Evolutionary conservation across 495 filamentous ascomycete species (phyloP).

Genomic region (Annulohypoxylon bovei): DNA sequence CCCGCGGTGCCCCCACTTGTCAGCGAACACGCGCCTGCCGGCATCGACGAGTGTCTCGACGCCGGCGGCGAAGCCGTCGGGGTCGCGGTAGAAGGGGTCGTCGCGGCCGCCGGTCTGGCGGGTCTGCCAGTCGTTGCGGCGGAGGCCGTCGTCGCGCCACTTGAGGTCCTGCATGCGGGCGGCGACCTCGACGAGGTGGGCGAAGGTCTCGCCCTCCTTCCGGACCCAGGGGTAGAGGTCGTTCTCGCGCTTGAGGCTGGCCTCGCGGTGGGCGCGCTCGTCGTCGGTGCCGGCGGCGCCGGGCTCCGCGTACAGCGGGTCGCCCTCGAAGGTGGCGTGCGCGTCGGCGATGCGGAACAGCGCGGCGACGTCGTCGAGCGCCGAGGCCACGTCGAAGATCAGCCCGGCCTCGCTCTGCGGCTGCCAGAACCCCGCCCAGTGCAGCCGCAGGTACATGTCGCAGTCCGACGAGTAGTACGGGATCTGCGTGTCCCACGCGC

Average conservation of each 20-base stretch:
- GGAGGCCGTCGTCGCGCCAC: conserved; percentile 40
- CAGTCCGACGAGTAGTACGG: conserved; percentile 68
- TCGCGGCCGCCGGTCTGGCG: conserved; percentile 63
- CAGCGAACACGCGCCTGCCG: conserved; percentile 60
- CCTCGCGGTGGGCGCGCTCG: conserved; percentile 36
- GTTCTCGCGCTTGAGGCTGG: conserved; percentile 44
- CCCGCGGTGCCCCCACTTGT: conserved; percentile 64
- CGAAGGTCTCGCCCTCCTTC: conserved; percentile 51
- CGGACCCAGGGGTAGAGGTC: conserved; percentile 45
- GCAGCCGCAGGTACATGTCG: conserved; percentile 65
- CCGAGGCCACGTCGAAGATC: conserved; percentile 60
- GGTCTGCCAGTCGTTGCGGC: conserved; percentile 65
- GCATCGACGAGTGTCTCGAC: conserved; percentile 60
- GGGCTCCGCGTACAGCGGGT: conserved; percentile 33
- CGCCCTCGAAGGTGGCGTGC: conserved; percentile 45
- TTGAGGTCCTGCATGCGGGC: conserved; percentile 51
- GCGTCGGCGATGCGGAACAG: conserved; percentile 53
- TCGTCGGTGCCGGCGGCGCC: neutral
- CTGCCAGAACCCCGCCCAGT: conserved; percentile 63
- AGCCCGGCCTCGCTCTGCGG: conserved; percentile 56
- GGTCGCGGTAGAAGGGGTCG: conserved; percentile 66
- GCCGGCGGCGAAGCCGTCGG: conserved; percentile 62
- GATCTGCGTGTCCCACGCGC: conserved; percentile 70
- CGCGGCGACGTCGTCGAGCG: conserved; percentile 57
- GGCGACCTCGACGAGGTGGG: conserved; percentile 47